Evolutionary conservation across 768 basidiomycete species (phyloP).

Genomic region (Hygrocybe punicea): DNA sequence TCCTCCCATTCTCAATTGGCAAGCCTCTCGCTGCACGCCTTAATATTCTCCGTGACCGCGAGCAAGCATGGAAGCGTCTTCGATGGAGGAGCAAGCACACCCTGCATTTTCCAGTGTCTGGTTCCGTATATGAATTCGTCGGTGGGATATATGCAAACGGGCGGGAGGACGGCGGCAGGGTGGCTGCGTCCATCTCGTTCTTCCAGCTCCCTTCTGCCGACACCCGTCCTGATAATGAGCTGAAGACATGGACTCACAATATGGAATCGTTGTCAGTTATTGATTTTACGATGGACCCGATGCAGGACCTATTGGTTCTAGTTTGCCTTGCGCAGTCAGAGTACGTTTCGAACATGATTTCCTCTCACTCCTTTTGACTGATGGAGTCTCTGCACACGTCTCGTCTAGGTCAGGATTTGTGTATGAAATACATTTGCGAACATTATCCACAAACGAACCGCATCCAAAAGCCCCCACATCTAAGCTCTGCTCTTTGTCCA

Average conservation of each 20-base stretch:
- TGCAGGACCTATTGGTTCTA: slow-evolving; percentile 52
- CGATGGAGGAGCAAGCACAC: slow-evolving; percentile 37
- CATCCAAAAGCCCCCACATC: slow-evolving; percentile 44
- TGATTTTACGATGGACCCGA: slow-evolving; percentile 58
- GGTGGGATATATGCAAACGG: slow-evolving; percentile 52
- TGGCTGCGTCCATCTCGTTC: slow-evolving; percentile 48
- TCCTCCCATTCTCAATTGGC: slow-evolving; percentile 28
- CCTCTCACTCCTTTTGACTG: slow-evolving; percentile 1
- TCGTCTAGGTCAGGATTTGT: slow-evolving; percentile 37
- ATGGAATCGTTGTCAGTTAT: slow-evolving; percentile 44
- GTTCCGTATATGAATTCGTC: slow-evolving; percentile 50
- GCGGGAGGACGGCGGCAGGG: slow-evolving; percentile 41
- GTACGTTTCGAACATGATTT: slow-evolving; percentile 29
- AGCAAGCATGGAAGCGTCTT: slow-evolving; percentile 48
- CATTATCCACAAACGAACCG: slow-evolving; percentile 49
- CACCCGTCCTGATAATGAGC: slow-evolving; percentile 16
- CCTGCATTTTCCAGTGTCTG: slow-evolving; percentile 42
- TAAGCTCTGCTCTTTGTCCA: slow-evolving; percentile 39
- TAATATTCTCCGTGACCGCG: slow-evolving; percentile 39
- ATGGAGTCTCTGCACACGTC: slow-evolving; percentile 4
- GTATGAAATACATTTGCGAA: slow-evolving; percentile 50
- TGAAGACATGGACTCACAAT: slow-evolving; percentile 42
- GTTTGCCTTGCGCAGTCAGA: slow-evolving; percentile 41
- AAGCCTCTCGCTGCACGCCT: slow-evolving; percentile 42
- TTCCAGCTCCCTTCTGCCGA: slow-evolving; percentile 42